These are phyloP conservation scores for Lavandula angustifolia DNA, from an alignment of 257 asterid genomes.

Conservation along the genomic window DNA sequence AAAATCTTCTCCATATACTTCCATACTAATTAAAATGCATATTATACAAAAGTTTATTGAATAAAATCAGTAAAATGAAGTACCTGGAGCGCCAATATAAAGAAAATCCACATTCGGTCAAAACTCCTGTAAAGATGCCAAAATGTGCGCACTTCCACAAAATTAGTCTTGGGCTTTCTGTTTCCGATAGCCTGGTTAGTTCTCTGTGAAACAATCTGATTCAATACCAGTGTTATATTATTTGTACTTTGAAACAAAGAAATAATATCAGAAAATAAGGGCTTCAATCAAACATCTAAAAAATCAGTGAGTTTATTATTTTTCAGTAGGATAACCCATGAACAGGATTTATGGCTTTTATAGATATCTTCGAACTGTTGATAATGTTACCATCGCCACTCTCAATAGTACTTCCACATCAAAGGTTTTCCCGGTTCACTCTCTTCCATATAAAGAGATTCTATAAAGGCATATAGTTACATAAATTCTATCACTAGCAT, in stretches of 20 bases:
- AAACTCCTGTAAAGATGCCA: constrained; percentile 59
- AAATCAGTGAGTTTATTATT: neutral
- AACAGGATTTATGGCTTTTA: neutral
- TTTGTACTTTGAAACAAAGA: neutral
- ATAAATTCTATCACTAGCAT: neutral
- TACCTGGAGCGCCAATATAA: constrained; percentile 95
- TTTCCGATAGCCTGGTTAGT: constrained; percentile 58
- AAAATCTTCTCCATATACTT: neutral
- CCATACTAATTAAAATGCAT: constrained; percentile 15
- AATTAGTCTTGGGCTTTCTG: constrained; percentile 88
- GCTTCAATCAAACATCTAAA: constrained; percentile 22
- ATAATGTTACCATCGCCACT: neutral
- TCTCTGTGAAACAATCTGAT: constrained; percentile 49
- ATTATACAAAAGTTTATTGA: neutral
- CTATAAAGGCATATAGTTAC: neutral
- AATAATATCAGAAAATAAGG: constrained; percentile 22
- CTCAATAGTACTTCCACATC: neutral
- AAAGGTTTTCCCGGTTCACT: neutral
- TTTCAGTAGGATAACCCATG: neutral
- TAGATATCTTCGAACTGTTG: neutral
- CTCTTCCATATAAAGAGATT: neutral
- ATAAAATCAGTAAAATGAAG: neutral
- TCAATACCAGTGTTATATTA: constrained; percentile 25
- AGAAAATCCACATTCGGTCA: constrained; percentile 96
- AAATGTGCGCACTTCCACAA: constrained; percentile 96